These are phyloP conservation scores for Phaffomyces thermotolerans DNA, from an alignment of 805 yeast species.

Conservation along the genomic window DNA sequence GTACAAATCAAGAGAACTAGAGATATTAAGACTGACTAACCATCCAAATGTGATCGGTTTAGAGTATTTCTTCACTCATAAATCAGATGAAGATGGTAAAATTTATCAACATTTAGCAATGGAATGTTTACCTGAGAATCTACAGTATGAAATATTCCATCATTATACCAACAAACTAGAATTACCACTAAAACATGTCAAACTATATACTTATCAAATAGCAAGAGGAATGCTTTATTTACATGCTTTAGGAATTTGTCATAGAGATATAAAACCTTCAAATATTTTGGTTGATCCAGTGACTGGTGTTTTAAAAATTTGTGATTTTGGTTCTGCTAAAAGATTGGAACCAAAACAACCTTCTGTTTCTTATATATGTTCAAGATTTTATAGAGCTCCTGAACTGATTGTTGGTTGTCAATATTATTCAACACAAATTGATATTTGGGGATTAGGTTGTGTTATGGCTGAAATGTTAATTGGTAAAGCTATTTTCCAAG, in stretches of 20 bases:
- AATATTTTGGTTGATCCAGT: slow-evolving; percentile 71
- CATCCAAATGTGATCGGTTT: slow-evolving; percentile 76
- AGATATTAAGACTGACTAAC: slow-evolving; percentile 62
- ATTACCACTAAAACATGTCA: slow-evolving; percentile 66
- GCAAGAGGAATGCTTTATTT: slow-evolving; percentile 79
- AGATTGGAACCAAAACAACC: slow-evolving; percentile 71
- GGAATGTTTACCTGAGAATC: slow-evolving; percentile 81
- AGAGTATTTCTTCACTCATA: slow-evolving; percentile 64
- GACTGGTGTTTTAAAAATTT: slow-evolving; percentile 59
- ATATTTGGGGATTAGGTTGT: slow-evolving; percentile 97
- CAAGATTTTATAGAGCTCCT: slow-evolving; percentile 94
- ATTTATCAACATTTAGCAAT: slow-evolving; percentile 75
- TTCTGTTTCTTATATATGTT: slow-evolving; percentile 92
- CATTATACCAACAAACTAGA: slow-evolving; percentile 54
- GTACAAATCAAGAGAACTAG: slow-evolving; percentile 75
- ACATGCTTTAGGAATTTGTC: slow-evolving; percentile 75
- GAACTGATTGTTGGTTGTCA: slow-evolving; percentile 90
- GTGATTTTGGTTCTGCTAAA: slow-evolving; percentile 85
- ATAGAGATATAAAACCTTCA: slow-evolving; percentile 80
- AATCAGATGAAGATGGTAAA: slow-evolving; percentile 53
- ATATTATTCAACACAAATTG: slow-evolving; percentile 83
- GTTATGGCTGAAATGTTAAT: slow-evolving; percentile 90
- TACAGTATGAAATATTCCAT: slow-evolving; percentile 68
- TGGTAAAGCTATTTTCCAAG: slow-evolving; percentile 94
- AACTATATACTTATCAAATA: slow-evolving; percentile 70